These are phyloP conservation scores for Phalaenopsis hybrid DNA, from an alignment of 116 monocot species.

Conservation along the genomic window DNA sequence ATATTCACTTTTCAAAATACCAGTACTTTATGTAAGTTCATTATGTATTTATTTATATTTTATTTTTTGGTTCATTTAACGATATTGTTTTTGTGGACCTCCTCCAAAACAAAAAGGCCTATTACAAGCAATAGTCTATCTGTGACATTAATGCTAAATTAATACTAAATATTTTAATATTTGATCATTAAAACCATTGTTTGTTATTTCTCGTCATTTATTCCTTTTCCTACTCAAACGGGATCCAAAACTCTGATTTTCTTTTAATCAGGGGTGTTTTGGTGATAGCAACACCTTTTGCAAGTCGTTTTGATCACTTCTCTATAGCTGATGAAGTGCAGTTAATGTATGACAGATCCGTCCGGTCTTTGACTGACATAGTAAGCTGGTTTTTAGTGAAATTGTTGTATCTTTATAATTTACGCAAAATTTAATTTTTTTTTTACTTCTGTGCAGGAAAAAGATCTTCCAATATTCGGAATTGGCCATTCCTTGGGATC, in stretches of 20 bases:
- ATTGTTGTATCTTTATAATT: neutral
- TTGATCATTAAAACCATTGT: neutral
- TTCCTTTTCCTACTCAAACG: neutral
- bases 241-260: neutral
- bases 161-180: neutral
- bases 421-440: constrained; percentile 3
- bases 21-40: neutral
- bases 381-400: constrained; percentile 35
- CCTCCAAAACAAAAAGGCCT: neutral
- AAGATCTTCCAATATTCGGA: constrained; percentile 78
- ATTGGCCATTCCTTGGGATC: constrained; percentile 94
- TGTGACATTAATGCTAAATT: neutral
- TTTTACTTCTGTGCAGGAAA: constrained; percentile 41
- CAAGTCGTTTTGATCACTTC: constrained; percentile 93
- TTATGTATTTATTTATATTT: neutral
- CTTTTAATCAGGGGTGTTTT: constrained; percentile 52
- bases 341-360: constrained; percentile 81
- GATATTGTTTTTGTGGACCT: neutral
- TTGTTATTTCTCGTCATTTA: neutral
- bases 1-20: neutral
- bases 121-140: neutral
- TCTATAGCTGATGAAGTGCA: constrained; percentile 89
- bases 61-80: neutral
- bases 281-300: constrained; percentile 88
- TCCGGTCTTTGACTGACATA: constrained; percentile 53